phyloP scores from a whole-genome alignment of 768 basidiomycete genomes.

The Tephrocybe sp. region DNA sequence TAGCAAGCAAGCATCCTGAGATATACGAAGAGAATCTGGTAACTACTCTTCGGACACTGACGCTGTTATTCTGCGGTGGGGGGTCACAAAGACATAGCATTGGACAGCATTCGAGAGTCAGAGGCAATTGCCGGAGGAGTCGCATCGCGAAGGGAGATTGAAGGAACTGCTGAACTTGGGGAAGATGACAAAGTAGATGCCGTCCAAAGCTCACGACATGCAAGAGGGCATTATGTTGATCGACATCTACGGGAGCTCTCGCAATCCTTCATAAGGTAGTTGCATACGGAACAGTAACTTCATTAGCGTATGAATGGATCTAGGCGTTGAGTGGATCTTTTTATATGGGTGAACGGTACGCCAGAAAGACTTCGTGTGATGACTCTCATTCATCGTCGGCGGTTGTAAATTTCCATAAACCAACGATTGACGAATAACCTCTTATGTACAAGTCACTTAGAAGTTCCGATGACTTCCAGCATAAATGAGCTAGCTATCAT shows the following conservation, averaged over 20 bases:
- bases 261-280: neutral
- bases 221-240: neutral
- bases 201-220: constrained; percentile 3
- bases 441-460: no score
- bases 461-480: no score
- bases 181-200: constrained; percentile 3
- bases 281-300: neutral
- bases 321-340: no score
- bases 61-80: neutral
- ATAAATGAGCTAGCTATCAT: no score
- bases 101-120: neutral
- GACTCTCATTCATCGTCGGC: no score
- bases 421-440: no score
- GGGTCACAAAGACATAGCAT: neutral
- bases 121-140: neutral
- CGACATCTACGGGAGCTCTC: neutral
- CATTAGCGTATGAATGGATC: no score
- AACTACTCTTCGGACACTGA: neutral
- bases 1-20: neutral
- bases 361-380: no score
- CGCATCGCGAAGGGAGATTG: neutral
- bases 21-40: constrained; percentile 4
- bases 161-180: neutral
- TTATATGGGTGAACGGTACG: no score
- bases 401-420: no score